Evolutionary conservation across 2,329 filamentous ascomycete genomes (phyloP).

Genomic region (Balansia obtecta): DNA sequence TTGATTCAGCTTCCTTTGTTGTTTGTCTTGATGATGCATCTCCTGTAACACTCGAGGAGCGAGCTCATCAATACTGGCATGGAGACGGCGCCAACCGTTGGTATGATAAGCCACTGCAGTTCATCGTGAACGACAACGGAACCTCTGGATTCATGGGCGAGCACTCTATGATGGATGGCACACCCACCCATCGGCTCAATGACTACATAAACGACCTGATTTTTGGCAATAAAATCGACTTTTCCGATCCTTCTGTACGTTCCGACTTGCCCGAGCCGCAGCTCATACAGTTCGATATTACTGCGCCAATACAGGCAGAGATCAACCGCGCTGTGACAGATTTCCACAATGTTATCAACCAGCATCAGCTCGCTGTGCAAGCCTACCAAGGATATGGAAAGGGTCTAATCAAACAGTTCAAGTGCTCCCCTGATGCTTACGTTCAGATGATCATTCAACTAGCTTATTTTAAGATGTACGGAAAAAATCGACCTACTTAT

Average conservation of each 20-base stretch:
- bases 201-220: conserved; percentile 89
- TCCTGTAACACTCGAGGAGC: conserved; percentile 89
- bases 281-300: conserved; percentile 67
- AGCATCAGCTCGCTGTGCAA: conserved; percentile 87
- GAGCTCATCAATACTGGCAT: conserved; percentile 95
- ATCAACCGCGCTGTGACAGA: conserved; percentile 68
- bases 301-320: conserved; percentile 58
- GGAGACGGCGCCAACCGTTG: conserved; percentile 91
- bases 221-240: conserved; percentile 88
- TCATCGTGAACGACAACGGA: conserved; percentile 96
- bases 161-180: conserved; percentile 99
- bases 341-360: conserved; percentile 68
- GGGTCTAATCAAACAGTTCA: conserved; percentile 98
- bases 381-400: conserved; percentile 97
- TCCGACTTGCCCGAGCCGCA: conserved; percentile 74
- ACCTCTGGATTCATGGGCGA: conserved; percentile 96
- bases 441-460: conserved; percentile 98
- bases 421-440: conserved; percentile 92
- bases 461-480: conserved; percentile 98
- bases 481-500: conserved; percentile 94
- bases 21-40: conserved; percentile 87
- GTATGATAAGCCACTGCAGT: conserved; percentile 97
- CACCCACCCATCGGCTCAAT: conserved; percentile 90
- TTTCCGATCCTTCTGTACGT: conserved; percentile 65
- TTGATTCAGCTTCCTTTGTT: conserved; percentile 82